A percentile compares a stretch with the other conserved stretches of the same genome.
phyloP scores from a whole-genome alignment of 2,329 filamentous ascomycete genomes.

The Drechslerella coelobrocha region DNA sequence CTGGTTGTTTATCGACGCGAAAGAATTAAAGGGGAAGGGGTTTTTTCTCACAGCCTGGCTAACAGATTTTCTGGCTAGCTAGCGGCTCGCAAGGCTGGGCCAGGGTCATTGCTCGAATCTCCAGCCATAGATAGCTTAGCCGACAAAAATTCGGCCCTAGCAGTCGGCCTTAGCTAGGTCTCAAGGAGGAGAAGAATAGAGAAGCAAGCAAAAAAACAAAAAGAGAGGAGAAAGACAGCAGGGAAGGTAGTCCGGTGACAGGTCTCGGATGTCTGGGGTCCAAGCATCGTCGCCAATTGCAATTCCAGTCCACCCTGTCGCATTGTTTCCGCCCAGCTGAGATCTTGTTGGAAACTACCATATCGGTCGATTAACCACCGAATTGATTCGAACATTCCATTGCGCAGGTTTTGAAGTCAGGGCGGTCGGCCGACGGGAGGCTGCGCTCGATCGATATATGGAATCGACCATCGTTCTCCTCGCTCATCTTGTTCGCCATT shows the following conservation, averaged over 20 bases:
- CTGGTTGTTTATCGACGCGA: slow-evolving; percentile 6
- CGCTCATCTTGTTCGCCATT: too few species aligned
- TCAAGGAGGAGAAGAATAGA: slow-evolving; percentile 3
- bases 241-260: slow-evolving; percentile 35
- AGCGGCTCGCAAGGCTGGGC: slow-evolving; percentile 28
- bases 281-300: slow-evolving; percentile 6
- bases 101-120: slow-evolving; percentile 2
- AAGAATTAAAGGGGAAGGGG: slow-evolving; percentile 5
- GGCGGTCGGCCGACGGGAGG: slow-evolving; percentile 22
- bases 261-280: background rate
- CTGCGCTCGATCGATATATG: too few species aligned
- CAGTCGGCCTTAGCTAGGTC: background rate
- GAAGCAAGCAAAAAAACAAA: slow-evolving; percentile 6
- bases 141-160: background rate
- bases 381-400: slow-evolving; percentile 36
- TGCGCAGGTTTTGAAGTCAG: slow-evolving; percentile 10
- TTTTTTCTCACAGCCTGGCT: background rate
- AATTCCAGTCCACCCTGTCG: slow-evolving; percentile 1
- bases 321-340: slow-evolving; percentile 19
- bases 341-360: background rate
- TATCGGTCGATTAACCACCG: slow-evolving; percentile 8
- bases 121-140: slow-evolving; percentile 32
- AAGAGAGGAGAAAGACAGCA: slow-evolving; percentile 2
- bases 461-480: too few species aligned
- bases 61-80: slow-evolving; percentile 9